Evolutionary conservation across 768 basidiomycete species (phyloP).

Genomic region (Boletus speciosus): DNA sequence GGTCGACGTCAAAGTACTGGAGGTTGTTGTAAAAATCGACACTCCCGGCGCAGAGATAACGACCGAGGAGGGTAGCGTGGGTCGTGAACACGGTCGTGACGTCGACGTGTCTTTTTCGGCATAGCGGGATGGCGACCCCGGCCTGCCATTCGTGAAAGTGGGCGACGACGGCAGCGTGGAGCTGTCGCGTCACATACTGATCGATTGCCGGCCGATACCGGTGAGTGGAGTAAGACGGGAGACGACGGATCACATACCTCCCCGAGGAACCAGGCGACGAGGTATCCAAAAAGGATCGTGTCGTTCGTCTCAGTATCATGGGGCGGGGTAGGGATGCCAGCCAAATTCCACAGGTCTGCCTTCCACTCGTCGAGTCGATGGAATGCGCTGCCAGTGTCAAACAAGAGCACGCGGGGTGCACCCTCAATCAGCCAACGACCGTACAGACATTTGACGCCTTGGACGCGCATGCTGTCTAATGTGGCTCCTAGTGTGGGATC

Average conservation of each 20-base stretch:
- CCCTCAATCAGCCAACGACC: constrained; percentile 99
- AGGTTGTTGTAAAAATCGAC: constrained; percentile 99
- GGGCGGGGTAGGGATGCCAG: constrained; percentile 95
- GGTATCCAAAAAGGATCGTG: constrained; percentile 94
- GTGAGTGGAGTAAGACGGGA: constrained; percentile 6
- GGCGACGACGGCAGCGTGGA: constrained; percentile 83
- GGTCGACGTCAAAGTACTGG: constrained; percentile 99
- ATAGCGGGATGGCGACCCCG: constrained; percentile 90
- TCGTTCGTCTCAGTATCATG: constrained; percentile 99
- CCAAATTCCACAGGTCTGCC: constrained; percentile 95
- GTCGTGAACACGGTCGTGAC: constrained; percentile 99
- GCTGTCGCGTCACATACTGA: constrained; percentile 79
- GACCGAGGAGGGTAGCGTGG: constrained; percentile 95
- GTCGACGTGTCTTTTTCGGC: constrained; percentile 95
- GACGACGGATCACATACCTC: constrained; percentile 57
- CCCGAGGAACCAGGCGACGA: constrained; percentile 99
- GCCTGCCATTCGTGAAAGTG: constrained; percentile 99
- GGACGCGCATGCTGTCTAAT: constrained; percentile 77
- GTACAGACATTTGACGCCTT: constrained; percentile 92
- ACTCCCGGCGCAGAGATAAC: constrained; percentile 96
- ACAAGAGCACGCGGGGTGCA: constrained; percentile 89
- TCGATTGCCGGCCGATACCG: constrained; percentile 3
- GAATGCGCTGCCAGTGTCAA: constrained; percentile 89
- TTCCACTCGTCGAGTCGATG: constrained; percentile 97
- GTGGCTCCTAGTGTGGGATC: constrained; percentile 75